Base-by-base conservation (phyloP, 2,329 filamentous ascomycete genomes). In the Sarocladiaceae sp. region DNA sequence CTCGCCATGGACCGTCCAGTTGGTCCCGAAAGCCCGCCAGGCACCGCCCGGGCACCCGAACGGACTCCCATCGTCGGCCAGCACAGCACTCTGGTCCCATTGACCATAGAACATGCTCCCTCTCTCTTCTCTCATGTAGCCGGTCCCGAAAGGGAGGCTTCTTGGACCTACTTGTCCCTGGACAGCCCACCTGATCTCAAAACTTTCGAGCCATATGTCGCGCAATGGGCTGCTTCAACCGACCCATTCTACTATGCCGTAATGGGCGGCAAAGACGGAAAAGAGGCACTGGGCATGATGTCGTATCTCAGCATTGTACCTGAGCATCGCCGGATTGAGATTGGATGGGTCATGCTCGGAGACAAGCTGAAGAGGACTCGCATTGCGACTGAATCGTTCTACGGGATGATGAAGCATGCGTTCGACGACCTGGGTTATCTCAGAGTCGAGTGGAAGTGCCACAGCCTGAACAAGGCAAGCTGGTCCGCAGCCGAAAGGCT, bases 371-470 rank as follows among this genome's bases (percentile, higher is more conserved):
- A 81, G 60, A 72, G 76, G 13, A 84, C 80, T 0, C 70, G 71
- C 0, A 73, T 71, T 6, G 77, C 80, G 0, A 86, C 82, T 0
- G 83, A 86, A 61, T 72, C 75, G 0, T 71, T 79, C 55, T 84
- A 78, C 54, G 66, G 86, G 1, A 62, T 84, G n/a, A 70, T 79
- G 39, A 67, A 68, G 33, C 69, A 80, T 52, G 73, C 74, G 0
- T 80, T 86, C 57, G 59, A 55, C 18, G 69, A 72, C 2, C 60
- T 85, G 20, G 72, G 76, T 0, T 83, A 80, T 60, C 63, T 75
- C 3, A 69, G 83, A 7, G 74, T 84, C 3, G 82, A 86, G 62
- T 87, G 84, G 83, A 87, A 86, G 59, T 82, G 79, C 51, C 75
- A 86, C 60, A 57, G 71, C 15, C 65, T 82, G 11, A 87, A 87